Conservation (phyloP, 129 eudicot species). For the Flaveria linearis region DNA sequence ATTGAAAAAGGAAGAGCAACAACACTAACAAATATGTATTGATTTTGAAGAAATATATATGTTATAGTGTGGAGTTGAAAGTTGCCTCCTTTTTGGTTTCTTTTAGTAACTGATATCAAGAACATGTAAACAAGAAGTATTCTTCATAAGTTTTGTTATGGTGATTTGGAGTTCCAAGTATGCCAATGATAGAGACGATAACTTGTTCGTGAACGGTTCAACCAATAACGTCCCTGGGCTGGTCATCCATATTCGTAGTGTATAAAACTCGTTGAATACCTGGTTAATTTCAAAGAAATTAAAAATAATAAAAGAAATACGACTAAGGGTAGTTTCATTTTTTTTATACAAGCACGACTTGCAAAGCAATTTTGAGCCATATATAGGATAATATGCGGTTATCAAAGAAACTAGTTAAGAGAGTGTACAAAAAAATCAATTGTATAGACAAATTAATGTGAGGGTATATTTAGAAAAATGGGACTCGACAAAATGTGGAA, state of each 20-base stretch:
- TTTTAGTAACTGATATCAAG: slow-evolving; percentile 15
- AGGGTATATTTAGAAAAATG: no score
- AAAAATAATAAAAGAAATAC: neutral
- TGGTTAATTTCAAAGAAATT: slow-evolving; percentile 26
- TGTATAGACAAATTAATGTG: no score
- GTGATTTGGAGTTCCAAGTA: slow-evolving; percentile 48
- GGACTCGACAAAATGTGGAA: no score
- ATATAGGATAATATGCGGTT: no score
- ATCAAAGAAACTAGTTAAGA: no score
- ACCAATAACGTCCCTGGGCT: slow-evolving; percentile 63
- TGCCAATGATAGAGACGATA: slow-evolving; percentile 33
- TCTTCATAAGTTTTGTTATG: slow-evolving; percentile 14
- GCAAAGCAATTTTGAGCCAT: no score
- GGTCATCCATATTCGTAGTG: slow-evolving; percentile 66
- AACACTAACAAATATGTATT: slow-evolving; percentile 41
- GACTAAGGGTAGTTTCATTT: slow-evolving; percentile 15
- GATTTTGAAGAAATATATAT: slow-evolving; percentile 43
- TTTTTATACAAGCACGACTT: neutral
- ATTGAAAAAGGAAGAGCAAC: slow-evolving; percentile 30
- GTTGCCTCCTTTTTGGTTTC: slow-evolving; percentile 31
- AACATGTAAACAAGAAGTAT: neutral
- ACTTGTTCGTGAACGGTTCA: no score
- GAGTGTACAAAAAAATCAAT: no score
- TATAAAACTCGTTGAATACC: slow-evolving; percentile 60
- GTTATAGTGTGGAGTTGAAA: slow-evolving; percentile 32